Evolutionary conservation across 495 filamentous ascomycete species (phyloP).

Genomic region (Talaromyces adpressus): DNA sequence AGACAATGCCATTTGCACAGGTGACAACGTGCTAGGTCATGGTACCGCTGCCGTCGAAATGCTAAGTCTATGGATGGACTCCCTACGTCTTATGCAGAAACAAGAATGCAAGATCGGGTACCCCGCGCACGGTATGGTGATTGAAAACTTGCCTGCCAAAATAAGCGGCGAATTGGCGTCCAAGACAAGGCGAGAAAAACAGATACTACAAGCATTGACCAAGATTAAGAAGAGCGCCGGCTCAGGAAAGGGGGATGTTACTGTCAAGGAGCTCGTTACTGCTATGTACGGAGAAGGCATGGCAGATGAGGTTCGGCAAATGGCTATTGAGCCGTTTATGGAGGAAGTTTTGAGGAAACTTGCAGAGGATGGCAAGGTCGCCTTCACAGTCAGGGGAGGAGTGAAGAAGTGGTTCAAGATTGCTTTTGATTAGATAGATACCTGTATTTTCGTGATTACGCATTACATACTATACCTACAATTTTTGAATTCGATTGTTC

Average conservation of each 20-base stretch:
- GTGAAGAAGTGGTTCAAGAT: conserved; percentile 33
- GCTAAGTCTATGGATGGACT: conserved; percentile 29
- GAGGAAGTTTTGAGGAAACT: conserved; percentile 41
- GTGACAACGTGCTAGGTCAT: conserved; percentile 56
- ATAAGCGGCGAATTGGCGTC: conserved; percentile 22
- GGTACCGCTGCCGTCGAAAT: conserved; percentile 31
- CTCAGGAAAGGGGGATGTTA: conserved; percentile 20
- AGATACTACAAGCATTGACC: conserved; percentile 23
- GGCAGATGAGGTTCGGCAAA: conserved; percentile 17
- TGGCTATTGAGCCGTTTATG: conserved; percentile 40
- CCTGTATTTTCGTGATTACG: no score
- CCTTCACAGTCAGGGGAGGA: conserved; percentile 30
- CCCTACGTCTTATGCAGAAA: conserved; percentile 20
- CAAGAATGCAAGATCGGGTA: conserved; percentile 28
- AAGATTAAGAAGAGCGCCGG: background rate
- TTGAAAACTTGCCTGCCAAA: conserved; percentile 25
- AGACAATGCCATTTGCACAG: conserved; percentile 76
- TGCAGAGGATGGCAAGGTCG: conserved; percentile 41
- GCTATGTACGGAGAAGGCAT: conserved; percentile 27
- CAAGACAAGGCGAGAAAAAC: conserved; percentile 29
- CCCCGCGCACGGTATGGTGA: conserved; percentile 32
- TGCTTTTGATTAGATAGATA: no score
- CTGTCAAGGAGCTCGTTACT: conserved; percentile 29
- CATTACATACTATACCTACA: no score
- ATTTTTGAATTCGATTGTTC: no score